Conservation (phyloP, 352 stramenopile species). For the Phytopythium litorale region DNA sequence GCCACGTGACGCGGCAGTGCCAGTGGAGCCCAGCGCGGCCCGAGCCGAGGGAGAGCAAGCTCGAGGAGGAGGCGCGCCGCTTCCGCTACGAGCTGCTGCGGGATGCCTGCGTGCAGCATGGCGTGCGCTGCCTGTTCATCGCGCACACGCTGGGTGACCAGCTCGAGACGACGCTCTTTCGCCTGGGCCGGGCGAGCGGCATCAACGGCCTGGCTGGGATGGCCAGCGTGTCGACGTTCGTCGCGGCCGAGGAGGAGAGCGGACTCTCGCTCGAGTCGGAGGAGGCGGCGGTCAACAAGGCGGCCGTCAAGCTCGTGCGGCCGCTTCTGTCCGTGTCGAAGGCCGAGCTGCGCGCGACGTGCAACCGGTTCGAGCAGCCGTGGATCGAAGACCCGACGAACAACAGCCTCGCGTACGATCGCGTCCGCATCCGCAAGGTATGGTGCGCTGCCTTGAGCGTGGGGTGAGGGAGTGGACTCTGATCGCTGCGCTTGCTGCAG, state of each 20-base stretch:
- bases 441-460: background rate
- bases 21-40: conserved; percentile 27
- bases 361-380: conserved; percentile 55
- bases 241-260: conserved; percentile 4
- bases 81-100: conserved; percentile 68
- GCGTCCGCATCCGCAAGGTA: conserved; percentile 82
- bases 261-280: background rate
- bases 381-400: conserved; percentile 87
- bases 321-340: conserved; percentile 65
- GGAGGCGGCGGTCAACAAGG: conserved; percentile 3
- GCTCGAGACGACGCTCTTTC: conserved; percentile 78
- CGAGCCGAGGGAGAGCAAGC: conserved; percentile 56
- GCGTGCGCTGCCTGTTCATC: conserved; percentile 69
- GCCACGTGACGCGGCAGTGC: conserved; percentile 47
- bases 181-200: conserved; percentile 64
- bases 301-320: conserved; percentile 34
- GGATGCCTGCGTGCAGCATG: conserved; percentile 41
- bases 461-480: background rate
- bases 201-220: conserved; percentile 79
- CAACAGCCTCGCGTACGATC: conserved; percentile 69
- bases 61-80: conserved; percentile 64
- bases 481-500: conserved; percentile 14
- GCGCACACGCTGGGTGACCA: conserved; percentile 79
- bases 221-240: conserved; percentile 24
- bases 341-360: conserved; percentile 59